phyloP scores from a whole-genome alignment of 1,284 basidiomycete species.

The Afroboletus lepidellus region DNA sequence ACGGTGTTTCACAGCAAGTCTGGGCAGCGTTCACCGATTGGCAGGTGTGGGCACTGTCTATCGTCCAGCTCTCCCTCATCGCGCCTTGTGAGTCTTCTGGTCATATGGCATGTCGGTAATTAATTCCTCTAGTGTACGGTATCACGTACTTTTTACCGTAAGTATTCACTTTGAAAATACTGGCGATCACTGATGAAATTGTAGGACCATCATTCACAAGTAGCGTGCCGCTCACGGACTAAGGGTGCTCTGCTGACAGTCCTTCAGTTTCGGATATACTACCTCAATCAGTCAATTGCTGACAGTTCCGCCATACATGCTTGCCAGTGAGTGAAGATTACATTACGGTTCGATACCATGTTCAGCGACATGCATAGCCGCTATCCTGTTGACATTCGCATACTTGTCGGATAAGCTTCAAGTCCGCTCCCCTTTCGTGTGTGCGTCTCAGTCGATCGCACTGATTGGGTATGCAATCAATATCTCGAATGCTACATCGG shows the following conservation, averaged over 20 bases:
- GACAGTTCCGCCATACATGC: not conserved
- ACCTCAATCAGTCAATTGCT: constrained; percentile 1
- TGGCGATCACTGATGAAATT: not conserved
- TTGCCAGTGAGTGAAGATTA: not conserved
- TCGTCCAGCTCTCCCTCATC: not conserved
- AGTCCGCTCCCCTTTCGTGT: not conserved
- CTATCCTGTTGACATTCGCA: not conserved
- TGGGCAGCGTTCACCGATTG: constrained; percentile 7
- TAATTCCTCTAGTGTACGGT: constrained; percentile 3
- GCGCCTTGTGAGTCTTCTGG: not conserved
- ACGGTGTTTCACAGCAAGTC: not conserved
- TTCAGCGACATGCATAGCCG: not conserved
- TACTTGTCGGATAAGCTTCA: constrained; percentile 1
- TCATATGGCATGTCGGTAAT: not conserved
- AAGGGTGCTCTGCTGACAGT: not conserved
- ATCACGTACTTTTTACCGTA: constrained; percentile 7
- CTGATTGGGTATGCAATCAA: not conserved
- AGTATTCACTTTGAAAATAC: not conserved
- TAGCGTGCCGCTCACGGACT: not conserved
- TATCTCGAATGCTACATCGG: not conserved
- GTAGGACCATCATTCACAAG: constrained; percentile 5
- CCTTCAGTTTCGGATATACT: constrained; percentile 2
- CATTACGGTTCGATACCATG: not conserved
- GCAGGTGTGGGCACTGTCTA: constrained; percentile 4
- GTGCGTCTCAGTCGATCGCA: not conserved